Evolutionary conservation across 73 alveolate species (phyloP).

Genomic region (Paraurostyla sp.): DNA sequence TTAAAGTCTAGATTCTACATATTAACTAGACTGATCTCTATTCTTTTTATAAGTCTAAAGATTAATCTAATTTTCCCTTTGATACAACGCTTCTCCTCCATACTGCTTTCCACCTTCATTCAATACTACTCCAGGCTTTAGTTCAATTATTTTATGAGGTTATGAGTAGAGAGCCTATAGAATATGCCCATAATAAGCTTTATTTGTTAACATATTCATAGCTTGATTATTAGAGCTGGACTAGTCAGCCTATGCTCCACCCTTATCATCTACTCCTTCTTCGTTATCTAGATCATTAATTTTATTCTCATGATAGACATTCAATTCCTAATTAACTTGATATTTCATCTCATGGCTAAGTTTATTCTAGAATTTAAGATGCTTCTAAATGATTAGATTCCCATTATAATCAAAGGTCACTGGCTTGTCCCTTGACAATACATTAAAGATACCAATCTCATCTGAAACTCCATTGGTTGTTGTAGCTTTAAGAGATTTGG

Average conservation of each 20-base stretch:
- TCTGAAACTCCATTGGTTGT: background rate
- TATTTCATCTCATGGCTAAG: background rate
- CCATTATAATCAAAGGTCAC: constrained; percentile 56
- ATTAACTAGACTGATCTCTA: background rate
- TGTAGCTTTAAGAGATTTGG: background rate
- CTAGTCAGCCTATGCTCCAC: background rate
- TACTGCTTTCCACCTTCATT: constrained; percentile 49
- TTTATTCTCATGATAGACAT: background rate
- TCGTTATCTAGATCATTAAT: background rate
- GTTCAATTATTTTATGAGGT: constrained; percentile 50
- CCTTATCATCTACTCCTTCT: background rate
- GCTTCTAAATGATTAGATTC: constrained; percentile 3
- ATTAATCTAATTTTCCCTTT: background rate
- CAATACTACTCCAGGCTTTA: constrained; percentile 39
- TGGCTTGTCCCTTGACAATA: background rate
- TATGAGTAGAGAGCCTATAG: constrained; percentile 40
- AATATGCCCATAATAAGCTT: constrained; percentile 48
- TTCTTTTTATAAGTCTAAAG: constrained; percentile 8
- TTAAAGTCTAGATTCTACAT: background rate
- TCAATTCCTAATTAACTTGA: background rate
- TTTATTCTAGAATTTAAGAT: constrained; percentile 8
- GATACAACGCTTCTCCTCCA: background rate
- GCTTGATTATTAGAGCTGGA: background rate
- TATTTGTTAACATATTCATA: background rate
- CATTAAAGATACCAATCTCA: constrained; percentile 1